phyloP scores from a whole-genome alignment of 345 rosid species.

The Combretum micranthum region DNA sequence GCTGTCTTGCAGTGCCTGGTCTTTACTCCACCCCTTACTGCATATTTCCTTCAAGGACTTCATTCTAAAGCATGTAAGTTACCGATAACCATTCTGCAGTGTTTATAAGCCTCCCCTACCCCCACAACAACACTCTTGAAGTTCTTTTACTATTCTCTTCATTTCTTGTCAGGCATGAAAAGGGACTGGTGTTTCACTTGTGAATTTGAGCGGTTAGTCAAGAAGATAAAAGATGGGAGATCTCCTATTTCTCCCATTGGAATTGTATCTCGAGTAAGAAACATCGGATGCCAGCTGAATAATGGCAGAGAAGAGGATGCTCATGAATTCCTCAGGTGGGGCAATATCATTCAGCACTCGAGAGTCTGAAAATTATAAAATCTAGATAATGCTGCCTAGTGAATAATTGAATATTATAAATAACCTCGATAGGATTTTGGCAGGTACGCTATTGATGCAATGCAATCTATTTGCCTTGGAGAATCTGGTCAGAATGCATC shows the following conservation, averaged over 20 bases:
- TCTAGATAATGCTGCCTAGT: neutral
- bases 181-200: slow-evolving; percentile 90
- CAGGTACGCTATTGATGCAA: slow-evolving; percentile 46
- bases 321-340: slow-evolving; percentile 92
- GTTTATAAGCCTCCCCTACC: too few relatives aligned
- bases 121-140: too few relatives aligned
- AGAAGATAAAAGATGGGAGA: slow-evolving; percentile 66
- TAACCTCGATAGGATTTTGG: neutral
- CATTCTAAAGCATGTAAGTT: slow-evolving; percentile 80
- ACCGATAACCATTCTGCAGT: slow-evolving; percentile 1
- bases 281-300: slow-evolving; percentile 70
- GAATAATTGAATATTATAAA: neutral
- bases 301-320: slow-evolving; percentile 96
- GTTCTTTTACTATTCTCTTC: slow-evolving; percentile 8
- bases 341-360: neutral
- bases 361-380: neutral
- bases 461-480: slow-evolving; percentile 47
- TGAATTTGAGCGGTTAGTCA: slow-evolving; percentile 68
- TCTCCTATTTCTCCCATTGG: slow-evolving; percentile 67
- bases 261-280: slow-evolving; percentile 67
- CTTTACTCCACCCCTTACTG: slow-evolving; percentile 85
- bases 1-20: slow-evolving; percentile 89
- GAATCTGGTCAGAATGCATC: slow-evolving; percentile 24
- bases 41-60: slow-evolving; percentile 77
- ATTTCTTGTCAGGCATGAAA: slow-evolving; percentile 43